phyloP scores from a whole-genome alignment of 1,139 yeast genomes.

The Sugiyamaella grinbergsii region DNA sequence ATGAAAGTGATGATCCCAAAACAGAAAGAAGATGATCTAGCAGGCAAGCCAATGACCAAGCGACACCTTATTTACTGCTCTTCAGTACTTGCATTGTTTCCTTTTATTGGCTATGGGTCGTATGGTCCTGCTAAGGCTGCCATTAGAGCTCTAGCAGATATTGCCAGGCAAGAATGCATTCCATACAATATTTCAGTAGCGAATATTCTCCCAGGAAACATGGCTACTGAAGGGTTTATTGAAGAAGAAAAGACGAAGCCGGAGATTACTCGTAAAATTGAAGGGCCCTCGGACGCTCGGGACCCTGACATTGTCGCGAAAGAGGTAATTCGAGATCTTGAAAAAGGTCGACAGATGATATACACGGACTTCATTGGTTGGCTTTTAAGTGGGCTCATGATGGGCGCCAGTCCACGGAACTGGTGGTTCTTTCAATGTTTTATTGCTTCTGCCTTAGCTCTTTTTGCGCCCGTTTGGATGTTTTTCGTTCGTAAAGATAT shows the following conservation, averaged over 20 bases:
- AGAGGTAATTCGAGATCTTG: constrained; percentile 57
- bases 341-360: constrained; percentile 69
- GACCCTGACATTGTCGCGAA: constrained; percentile 67
- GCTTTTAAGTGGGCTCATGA: constrained; percentile 65
- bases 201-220: constrained; percentile 83
- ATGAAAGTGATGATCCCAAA: constrained; percentile 47
- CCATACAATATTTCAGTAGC: constrained; percentile 59
- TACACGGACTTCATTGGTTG: constrained; percentile 88
- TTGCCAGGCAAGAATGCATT: constrained; percentile 77
- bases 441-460: constrained; percentile 51
- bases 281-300: constrained; percentile 79
- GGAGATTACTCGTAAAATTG: constrained; percentile 73
- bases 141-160: constrained; percentile 68
- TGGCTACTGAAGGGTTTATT: constrained; percentile 81
- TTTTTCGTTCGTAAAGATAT: constrained; percentile 60
- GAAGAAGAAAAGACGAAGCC: constrained; percentile 88
- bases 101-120: constrained; percentile 87
- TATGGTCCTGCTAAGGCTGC: constrained; percentile 92
- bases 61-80: constrained; percentile 77
- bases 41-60: constrained; percentile 21
- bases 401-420: constrained; percentile 72
- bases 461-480: constrained; percentile 67
- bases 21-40: constrained; percentile 23
- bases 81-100: constrained; percentile 78
- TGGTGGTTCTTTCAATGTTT: constrained; percentile 51